Percentiles rank a stretch among this genome's conserved stretches.
phyloP scores from a whole-genome alignment of 805 yeast species.

The Starmerella roubikii region DNA sequence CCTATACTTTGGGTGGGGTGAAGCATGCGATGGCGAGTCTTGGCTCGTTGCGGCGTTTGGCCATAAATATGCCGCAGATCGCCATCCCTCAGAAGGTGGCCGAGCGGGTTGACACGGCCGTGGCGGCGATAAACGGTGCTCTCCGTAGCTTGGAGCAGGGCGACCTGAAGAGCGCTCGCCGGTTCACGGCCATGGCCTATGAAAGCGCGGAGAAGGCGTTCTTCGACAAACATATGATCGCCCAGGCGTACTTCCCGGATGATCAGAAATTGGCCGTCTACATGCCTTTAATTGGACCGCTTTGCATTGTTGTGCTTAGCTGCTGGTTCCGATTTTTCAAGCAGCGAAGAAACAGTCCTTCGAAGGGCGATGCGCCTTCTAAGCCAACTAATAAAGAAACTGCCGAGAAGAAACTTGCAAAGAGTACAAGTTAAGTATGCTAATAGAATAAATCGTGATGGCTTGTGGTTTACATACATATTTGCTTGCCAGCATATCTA shows the following conservation, averaged over 20 bases:
- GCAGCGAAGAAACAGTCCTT: neutral
- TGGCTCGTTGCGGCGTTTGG: conserved; percentile 55
- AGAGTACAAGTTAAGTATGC: neutral
- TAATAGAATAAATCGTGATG: neutral
- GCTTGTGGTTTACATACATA: neutral
- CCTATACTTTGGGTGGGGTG: conserved; percentile 45
- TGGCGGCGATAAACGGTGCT: conserved; percentile 32
- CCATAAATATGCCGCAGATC: conserved; percentile 58
- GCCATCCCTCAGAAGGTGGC: conserved; percentile 68
- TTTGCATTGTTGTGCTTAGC: conserved; percentile 42
- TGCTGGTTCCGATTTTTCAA: conserved; percentile 21
- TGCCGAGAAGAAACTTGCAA: neutral
- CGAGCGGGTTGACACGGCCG: conserved; percentile 39
- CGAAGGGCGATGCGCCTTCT: neutral
- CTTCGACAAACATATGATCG: conserved; percentile 89
- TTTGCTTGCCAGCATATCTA: neutral
- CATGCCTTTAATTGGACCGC: conserved; percentile 79
- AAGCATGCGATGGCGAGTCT: conserved; percentile 53
- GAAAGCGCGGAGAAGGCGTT: conserved; percentile 60
- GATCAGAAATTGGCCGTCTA: conserved; percentile 93
- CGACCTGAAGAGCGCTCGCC: conserved; percentile 31
- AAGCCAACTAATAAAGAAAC: neutral
- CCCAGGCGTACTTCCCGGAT: conserved; percentile 86
- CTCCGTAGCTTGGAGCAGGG: conserved; percentile 25
- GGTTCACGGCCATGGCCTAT: conserved; percentile 39